These are phyloP conservation scores for Phytophthora fragariaefolia DNA, from an alignment of 352 stramenopile genomes.

Conservation along the genomic window DNA sequence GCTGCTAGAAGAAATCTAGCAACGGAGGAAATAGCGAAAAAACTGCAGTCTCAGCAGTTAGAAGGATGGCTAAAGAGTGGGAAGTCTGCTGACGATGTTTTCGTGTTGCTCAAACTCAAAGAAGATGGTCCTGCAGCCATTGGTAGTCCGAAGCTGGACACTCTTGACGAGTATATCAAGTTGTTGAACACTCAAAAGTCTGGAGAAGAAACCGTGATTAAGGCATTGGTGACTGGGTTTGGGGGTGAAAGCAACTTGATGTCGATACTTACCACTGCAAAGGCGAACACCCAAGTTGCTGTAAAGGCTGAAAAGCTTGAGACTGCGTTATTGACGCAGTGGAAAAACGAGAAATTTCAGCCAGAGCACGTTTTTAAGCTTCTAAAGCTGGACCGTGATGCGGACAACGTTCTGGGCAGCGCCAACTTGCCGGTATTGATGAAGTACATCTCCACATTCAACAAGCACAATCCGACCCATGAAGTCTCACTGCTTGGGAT, in stretches of 20 bases:
- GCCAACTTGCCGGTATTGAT: not conserved
- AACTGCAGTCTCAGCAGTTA: not conserved
- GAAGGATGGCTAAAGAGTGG: not conserved
- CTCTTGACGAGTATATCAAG: not conserved
- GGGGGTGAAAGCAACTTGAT: not conserved
- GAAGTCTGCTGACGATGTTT: not conserved
- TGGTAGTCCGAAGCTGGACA: not conserved
- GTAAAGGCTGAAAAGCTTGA: too few species aligned
- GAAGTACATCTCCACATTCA: not conserved
- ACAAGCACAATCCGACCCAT: not conserved
- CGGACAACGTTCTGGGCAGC: not conserved
- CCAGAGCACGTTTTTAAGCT: not conserved
- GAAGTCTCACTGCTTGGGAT: not conserved
- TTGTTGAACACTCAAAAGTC: not conserved
- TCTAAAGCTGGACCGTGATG: not conserved
- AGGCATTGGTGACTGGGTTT: not conserved
- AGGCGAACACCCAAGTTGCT: too few species aligned
- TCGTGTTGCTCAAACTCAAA: not conserved
- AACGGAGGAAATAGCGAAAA: not conserved
- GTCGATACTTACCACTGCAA: not conserved
- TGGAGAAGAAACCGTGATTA: not conserved
- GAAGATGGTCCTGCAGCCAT: not conserved
- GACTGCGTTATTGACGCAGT: too few species aligned
- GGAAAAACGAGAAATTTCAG: not conserved
- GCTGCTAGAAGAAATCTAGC: not conserved